These are phyloP conservation scores for Globisporangium uncinulatum DNA, from an alignment of 352 stramenopile species.

Conservation along the genomic window DNA sequence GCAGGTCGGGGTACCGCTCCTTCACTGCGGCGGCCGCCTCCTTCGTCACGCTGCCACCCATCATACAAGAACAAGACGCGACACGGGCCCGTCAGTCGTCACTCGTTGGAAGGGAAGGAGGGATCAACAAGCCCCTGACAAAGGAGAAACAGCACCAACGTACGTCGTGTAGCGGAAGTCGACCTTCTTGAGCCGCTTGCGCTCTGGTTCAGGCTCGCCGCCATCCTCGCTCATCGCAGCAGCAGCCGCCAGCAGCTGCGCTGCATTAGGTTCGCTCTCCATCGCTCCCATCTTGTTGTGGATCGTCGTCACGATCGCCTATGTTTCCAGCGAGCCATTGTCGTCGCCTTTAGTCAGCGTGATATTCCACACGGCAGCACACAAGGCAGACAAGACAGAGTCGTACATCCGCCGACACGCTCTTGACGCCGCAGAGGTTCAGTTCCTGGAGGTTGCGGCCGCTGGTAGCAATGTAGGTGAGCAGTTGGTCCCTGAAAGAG, in stretches of 20 bases:
- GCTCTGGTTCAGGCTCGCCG: slow-evolving; percentile 56
- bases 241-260: slow-evolving; percentile 3
- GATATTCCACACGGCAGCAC: neutral
- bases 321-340: neutral
- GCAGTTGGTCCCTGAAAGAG: slow-evolving; percentile 60
- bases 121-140: no score
- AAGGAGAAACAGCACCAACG: slow-evolving; percentile 8
- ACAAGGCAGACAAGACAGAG: neutral
- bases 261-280: slow-evolving; percentile 27
- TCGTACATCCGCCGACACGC: slow-evolving; percentile 67
- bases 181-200: slow-evolving; percentile 86
- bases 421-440: slow-evolving; percentile 86
- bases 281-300: slow-evolving; percentile 64
- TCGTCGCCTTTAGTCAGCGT: neutral
- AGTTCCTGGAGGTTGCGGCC: slow-evolving; percentile 82
- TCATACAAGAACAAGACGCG: slow-evolving; percentile 3
- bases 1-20: slow-evolving; percentile 63
- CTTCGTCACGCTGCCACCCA: slow-evolving; percentile 61
- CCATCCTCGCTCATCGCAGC: slow-evolving; percentile 4
- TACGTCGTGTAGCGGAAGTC: slow-evolving; percentile 89
- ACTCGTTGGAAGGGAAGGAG: no score
- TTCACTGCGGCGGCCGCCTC: slow-evolving; percentile 66
- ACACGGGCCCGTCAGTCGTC: no score
- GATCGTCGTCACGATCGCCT: slow-evolving; percentile 71
- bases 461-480: slow-evolving; percentile 66